Evolutionary conservation across 768 basidiomycete species (phyloP), one percentile per base, ranked within the genome.

Genomic region (Rhodotorula babjevae): DNA sequence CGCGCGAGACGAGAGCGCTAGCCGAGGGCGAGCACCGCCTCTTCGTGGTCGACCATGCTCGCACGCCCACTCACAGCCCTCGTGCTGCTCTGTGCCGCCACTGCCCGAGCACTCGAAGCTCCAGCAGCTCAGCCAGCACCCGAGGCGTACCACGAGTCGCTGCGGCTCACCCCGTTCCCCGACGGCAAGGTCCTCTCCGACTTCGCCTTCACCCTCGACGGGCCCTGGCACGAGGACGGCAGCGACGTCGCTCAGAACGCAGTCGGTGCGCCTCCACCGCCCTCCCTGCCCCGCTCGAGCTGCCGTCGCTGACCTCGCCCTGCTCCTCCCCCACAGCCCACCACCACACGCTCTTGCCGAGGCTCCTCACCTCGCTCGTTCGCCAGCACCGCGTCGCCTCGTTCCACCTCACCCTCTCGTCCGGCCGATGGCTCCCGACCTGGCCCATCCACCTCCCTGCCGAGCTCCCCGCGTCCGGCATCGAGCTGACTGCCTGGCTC

Each of bases 401-500:
- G 75, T 84, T 98, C 31, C 91, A 94, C 77, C 86, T 98, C 14
- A 88, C 89, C 18, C 84, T 98, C 52, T 95, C 94, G 66, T 88
- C 93, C 21, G 95, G 95, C 29, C 89, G 88, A 76, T 97, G 95
- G 95, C 85, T 90, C 79, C 42, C 71, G 0, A 47, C 61, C 21
- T 76, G 74, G 74, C 74, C 74, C 0, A 15, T 59, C 7, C 23
- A 64, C 46, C 69, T 61, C 19, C 66, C 67, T 4, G 59, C 49
- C 29, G 40, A 44, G 7, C 33, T 65, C 0, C 69, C 67, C 2
- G 67, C 61, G 14, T 73, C 65, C 56, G 71, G 71, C 46, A 74
- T 91, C 15, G 91, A 94, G 79, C 82, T 97, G 12, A 90, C 90
- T 88, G 91, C 89, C 18, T 96, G 93, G 92, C 88, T 96, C 84